phyloP scores from a whole-genome alignment of 139 green algal genomes.

The Closterium sp. region DNA sequence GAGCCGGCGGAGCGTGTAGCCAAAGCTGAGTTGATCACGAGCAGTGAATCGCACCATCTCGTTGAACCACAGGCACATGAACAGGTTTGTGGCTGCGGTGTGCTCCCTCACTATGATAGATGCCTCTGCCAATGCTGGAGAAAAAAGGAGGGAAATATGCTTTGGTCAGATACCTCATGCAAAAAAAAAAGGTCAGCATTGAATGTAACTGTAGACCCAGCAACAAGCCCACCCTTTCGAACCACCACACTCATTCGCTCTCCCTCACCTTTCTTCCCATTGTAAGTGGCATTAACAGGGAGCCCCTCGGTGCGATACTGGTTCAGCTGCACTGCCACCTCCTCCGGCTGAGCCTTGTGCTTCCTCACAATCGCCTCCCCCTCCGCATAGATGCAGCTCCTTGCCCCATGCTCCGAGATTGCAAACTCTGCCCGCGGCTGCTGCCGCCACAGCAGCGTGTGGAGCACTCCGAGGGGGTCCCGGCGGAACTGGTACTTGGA shows the following conservation, averaged over 20 bases:
- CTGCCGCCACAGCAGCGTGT: conserved; percentile 32
- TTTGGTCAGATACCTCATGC: background rate
- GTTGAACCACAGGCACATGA: conserved; percentile 54
- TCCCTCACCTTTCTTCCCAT: conserved; percentile 20
- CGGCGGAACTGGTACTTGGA: conserved; percentile 44
- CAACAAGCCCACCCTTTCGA: background rate
- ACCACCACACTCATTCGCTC: background rate
- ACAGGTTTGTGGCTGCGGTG: conserved; percentile 45
- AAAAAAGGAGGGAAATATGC: background rate
- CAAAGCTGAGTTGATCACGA: conserved; percentile 47
- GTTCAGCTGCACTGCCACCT: conserved; percentile 38
- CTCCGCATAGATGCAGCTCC: conserved; percentile 34
- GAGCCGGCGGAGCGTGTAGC: conserved; percentile 36
- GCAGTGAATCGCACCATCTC: conserved; percentile 45
- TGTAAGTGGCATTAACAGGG: conserved; percentile 28
- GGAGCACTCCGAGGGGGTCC: conserved; percentile 34
- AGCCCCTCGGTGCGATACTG: conserved; percentile 36
- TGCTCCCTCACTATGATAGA: conserved; percentile 47
- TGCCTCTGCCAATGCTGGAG: conserved; percentile 34
- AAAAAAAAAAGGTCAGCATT: background rate
- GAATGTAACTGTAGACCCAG: background rate
- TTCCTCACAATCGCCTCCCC: conserved; percentile 42
- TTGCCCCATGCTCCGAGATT: conserved; percentile 37
- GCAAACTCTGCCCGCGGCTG: conserved; percentile 13
- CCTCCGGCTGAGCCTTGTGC: conserved; percentile 37